These are phyloP conservation scores for Phytophthora idaei DNA, from an alignment of 352 stramenopile species.

Conservation along the genomic window DNA sequence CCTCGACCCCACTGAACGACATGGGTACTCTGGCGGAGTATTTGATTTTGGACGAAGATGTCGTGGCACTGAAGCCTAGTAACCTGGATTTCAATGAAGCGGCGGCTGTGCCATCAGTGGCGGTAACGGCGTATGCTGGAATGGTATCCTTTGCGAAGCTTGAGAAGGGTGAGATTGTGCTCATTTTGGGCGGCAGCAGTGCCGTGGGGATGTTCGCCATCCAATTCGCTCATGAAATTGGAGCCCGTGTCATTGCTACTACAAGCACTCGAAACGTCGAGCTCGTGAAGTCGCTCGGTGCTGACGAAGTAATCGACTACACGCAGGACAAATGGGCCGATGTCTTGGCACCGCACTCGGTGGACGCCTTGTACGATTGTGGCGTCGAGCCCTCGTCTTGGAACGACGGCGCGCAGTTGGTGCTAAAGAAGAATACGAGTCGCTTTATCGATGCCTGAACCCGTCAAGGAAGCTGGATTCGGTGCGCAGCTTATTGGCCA, in stretches of 20 bases:
- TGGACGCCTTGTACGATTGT: slow-evolving; percentile 33
- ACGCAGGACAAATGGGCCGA: slow-evolving; percentile 40
- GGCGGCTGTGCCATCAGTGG: slow-evolving; percentile 24
- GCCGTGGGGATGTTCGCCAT: slow-evolving; percentile 19
- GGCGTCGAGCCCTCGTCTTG: slow-evolving; percentile 25
- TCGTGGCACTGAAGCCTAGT: slow-evolving; percentile 39
- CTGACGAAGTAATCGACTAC: slow-evolving; percentile 65
- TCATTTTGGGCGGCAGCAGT: slow-evolving; percentile 12
- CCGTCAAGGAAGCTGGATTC: background rate
- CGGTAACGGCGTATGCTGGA: slow-evolving; percentile 32
- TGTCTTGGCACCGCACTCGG: slow-evolving; percentile 32
- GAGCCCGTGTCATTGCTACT: background rate
- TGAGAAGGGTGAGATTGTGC: background rate
- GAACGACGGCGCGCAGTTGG: slow-evolving; percentile 33
- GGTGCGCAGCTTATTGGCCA: background rate
- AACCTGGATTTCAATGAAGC: slow-evolving; percentile 46
- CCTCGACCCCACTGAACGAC: slow-evolving; percentile 2
- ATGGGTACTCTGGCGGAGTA: slow-evolving; percentile 44
- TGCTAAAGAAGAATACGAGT: slow-evolving; percentile 31
- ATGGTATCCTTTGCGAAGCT: background rate
- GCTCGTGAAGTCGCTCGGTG: slow-evolving; percentile 50
- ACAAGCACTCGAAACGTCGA: slow-evolving; percentile 13
- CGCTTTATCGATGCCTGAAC: slow-evolving; percentile 28
- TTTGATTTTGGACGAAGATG: slow-evolving; percentile 17
- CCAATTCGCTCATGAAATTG: slow-evolving; percentile 2